These are phyloP conservation scores for Citrus mangshanensis DNA, from an alignment of 345 rosid species.

Conservation along the genomic window DNA sequence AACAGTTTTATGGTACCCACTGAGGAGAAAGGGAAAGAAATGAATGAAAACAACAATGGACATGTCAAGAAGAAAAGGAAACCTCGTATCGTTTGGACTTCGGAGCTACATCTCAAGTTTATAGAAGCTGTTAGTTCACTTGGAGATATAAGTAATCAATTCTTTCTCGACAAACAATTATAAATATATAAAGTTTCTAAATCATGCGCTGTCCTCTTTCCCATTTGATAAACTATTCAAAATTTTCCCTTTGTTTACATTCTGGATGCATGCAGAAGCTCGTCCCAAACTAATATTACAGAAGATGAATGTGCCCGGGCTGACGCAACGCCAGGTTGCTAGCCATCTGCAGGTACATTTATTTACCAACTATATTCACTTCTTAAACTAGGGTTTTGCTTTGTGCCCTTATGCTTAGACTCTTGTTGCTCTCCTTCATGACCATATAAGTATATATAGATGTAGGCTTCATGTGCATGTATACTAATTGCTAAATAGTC, in stretches of 20 bases:
- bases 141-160: constrained; percentile 29
- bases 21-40: background rate
- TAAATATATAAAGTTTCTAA: too few relatives aligned
- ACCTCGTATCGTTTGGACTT: constrained; percentile 25
- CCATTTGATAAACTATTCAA: background rate
- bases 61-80: background rate
- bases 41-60: background rate
- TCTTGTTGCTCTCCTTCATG: background rate
- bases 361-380: background rate
- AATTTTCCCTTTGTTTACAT: background rate
- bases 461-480: background rate
- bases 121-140: constrained; percentile 31
- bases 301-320: constrained; percentile 42
- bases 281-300: constrained; percentile 36
- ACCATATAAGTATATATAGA: too few relatives aligned
- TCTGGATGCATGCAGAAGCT: constrained; percentile 30
- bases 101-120: constrained; percentile 43
- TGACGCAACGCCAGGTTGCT: constrained; percentile 45
- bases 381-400: background rate
- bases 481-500: background rate
- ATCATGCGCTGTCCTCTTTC: background rate
- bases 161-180: background rate
- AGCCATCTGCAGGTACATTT: constrained; percentile 62
- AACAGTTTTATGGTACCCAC: background rate
- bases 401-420: background rate